Percentiles rank a stretch among this genome's conserved stretches.
Conservation (phyloP, 2,329 filamentous ascomycete genomes). For the Phialophora expanda region DNA sequence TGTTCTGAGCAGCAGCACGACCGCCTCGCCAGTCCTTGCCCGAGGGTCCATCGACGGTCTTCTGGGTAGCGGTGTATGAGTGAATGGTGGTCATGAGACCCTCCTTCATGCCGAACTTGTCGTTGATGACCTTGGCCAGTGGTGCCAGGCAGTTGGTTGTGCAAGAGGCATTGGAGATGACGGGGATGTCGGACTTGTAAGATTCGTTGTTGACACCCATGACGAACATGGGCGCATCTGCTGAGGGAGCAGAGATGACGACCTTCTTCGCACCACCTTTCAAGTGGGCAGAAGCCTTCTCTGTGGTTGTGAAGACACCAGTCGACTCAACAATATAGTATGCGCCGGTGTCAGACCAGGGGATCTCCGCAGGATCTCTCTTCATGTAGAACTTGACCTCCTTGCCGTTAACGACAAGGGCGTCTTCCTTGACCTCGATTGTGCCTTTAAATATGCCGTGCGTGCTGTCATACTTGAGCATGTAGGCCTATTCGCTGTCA, state of each 20-base stretch:
- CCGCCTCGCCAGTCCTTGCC: conserved; percentile 99
- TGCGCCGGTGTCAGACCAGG: conserved; percentile 85
- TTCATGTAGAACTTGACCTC: conserved; percentile 92
- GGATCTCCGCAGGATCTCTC: conserved; percentile 86
- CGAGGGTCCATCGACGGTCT: conserved; percentile 98
- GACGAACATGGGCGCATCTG: conserved; percentile 98
- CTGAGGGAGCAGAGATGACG: conserved; percentile 65
- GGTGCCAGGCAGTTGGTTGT: conserved; percentile 99
- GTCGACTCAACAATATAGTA: conserved; percentile 97
- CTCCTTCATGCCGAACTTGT: conserved; percentile 97
- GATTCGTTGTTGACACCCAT: conserved; percentile 97
- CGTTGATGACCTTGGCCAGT: conserved; percentile 98
- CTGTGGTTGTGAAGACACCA: conserved; percentile 98
- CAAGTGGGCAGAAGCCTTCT: conserved; percentile 93
- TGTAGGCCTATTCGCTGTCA: conserved; percentile 75
- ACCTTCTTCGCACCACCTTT: conserved; percentile 98
- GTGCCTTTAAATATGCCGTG: conserved; percentile 97
- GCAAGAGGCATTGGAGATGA: conserved; percentile 99
- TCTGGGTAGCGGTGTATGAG: conserved; percentile 99
- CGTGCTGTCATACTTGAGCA: conserved; percentile 99
- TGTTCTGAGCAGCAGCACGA: conserved; percentile 98
- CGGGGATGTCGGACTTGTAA: conserved; percentile 87
- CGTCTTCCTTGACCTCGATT: conserved; percentile 73
- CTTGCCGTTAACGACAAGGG: conserved; percentile 91
- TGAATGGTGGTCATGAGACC: conserved; percentile 99